A percentile compares a stretch with the other conserved stretches of the same genome.
Evolutionary conservation across 768 basidiomycete species (phyloP).

Genomic region (Chalciporus pseudorubinellus): DNA sequence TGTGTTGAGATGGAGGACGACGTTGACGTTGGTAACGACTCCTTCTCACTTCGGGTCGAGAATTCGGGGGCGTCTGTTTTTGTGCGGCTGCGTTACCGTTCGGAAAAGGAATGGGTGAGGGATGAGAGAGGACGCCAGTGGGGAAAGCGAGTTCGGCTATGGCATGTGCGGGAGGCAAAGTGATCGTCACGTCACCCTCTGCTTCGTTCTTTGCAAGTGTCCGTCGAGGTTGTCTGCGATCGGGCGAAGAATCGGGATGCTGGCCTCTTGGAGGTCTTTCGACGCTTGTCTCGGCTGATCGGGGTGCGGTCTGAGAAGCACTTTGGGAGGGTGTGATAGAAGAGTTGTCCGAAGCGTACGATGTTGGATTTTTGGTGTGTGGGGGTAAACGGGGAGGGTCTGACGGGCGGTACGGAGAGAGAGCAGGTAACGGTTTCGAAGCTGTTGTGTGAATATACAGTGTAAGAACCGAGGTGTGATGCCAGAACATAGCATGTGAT

Average conservation of each 20-base stretch:
- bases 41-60: background rate
- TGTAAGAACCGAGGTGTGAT: no score
- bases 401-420: background rate
- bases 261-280: slow-evolving; percentile 11
- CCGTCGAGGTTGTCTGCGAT: background rate
- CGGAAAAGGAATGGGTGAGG: background rate
- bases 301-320: slow-evolving; percentile 51
- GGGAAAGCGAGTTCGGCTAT: slow-evolving; percentile 29
- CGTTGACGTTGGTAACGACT: slow-evolving; percentile 7
- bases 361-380: slow-evolving; percentile 17
- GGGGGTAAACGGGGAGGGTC: background rate
- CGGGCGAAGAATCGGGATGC: background rate
- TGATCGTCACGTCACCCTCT: slow-evolving; percentile 13
- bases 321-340: slow-evolving; percentile 77
- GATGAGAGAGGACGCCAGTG: slow-evolving; percentile 13
- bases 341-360: slow-evolving; percentile 50
- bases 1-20: slow-evolving; percentile 25
- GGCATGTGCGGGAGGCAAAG: slow-evolving; percentile 26
- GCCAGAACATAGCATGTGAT: no score
- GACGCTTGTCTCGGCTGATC: slow-evolving; percentile 19
- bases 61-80: background rate
- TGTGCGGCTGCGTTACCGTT: background rate
- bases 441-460: background rate
- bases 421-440: slow-evolving; percentile 1
- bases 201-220: background rate